phyloP scores from a whole-genome alignment of 2,329 filamentous ascomycete species.

The Erysiphe pulchra region DNA sequence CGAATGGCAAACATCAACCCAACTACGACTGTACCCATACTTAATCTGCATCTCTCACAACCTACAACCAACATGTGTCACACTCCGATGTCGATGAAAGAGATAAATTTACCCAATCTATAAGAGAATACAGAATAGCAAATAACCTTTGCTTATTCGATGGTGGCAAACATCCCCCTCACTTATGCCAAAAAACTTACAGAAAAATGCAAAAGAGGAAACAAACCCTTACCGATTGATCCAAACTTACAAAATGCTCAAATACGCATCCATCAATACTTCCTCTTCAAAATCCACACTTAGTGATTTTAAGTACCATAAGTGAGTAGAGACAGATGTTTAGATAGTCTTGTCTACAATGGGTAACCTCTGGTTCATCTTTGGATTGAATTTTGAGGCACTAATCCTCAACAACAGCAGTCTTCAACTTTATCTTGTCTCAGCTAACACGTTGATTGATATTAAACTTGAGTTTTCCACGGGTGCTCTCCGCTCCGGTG shows the following conservation, averaged over 20 bases:
- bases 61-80: neutral
- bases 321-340: too few species aligned
- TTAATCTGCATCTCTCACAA: neutral
- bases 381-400: too few species aligned
- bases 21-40: neutral
- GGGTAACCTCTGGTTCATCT: too few species aligned
- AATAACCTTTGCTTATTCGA: neutral
- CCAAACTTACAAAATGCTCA: neutral
- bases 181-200: neutral
- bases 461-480: too few species aligned
- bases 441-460: too few species aligned
- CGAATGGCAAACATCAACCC: neutral
- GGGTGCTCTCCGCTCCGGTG: too few species aligned
- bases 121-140: neutral
- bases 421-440: too few species aligned
- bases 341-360: too few species aligned
- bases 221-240: neutral
- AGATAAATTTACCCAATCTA: neutral
- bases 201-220: neutral
- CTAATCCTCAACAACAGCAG: too few species aligned
- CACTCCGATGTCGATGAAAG: neutral
- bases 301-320: too few species aligned
- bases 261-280: too few species aligned
- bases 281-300: neutral
- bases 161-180: neutral